Percentiles rank a stretch among this genome's conserved stretches.
Evolutionary conservation across 345 rosid species (phyloP).

Genomic region (Excoecaria cochinchinensis): DNA sequence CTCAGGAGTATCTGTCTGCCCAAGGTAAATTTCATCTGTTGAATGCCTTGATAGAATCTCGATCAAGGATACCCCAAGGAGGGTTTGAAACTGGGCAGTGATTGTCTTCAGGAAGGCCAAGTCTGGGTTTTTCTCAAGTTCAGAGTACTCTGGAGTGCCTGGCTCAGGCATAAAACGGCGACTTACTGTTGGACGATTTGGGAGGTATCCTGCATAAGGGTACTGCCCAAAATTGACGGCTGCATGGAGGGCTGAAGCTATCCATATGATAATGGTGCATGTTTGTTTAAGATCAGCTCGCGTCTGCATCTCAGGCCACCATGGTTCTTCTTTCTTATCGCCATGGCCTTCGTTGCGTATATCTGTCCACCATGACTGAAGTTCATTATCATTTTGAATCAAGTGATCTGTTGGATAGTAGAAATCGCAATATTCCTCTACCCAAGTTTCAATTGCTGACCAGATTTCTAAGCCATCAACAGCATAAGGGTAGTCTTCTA

Average conservation of each 20-base stretch:
- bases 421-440: conserved; percentile 63
- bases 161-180: conserved; percentile 93
- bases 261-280: conserved; percentile 82
- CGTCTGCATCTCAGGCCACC: conserved; percentile 83
- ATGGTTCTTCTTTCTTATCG: conserved; percentile 58
- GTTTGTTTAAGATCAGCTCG: conserved; percentile 51
- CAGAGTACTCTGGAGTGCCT: conserved; percentile 65
- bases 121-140: conserved; percentile 53
- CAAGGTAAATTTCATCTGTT: conserved; percentile 79
- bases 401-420: conserved; percentile 63
- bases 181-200: conserved; percentile 84
- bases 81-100: conserved; percentile 86
- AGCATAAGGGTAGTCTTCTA: conserved; percentile 85
- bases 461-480: conserved; percentile 92
- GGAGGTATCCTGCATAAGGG: conserved; percentile 94
- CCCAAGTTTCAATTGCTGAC: conserved; percentile 88
- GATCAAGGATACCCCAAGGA: conserved; percentile 79
- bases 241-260: conserved; percentile 94
- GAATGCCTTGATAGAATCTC: conserved; percentile 83
- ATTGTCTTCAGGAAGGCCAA: conserved; percentile 71
- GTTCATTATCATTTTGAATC: conserved; percentile 59
- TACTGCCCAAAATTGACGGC: conserved; percentile 96
- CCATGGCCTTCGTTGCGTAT: conserved; percentile 73
- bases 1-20: conserved; percentile 65
- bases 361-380: conserved; percentile 93